Base-by-base conservation (phyloP, 768 basidiomycete species). In the Neoboletus subvelutipes region DNA sequence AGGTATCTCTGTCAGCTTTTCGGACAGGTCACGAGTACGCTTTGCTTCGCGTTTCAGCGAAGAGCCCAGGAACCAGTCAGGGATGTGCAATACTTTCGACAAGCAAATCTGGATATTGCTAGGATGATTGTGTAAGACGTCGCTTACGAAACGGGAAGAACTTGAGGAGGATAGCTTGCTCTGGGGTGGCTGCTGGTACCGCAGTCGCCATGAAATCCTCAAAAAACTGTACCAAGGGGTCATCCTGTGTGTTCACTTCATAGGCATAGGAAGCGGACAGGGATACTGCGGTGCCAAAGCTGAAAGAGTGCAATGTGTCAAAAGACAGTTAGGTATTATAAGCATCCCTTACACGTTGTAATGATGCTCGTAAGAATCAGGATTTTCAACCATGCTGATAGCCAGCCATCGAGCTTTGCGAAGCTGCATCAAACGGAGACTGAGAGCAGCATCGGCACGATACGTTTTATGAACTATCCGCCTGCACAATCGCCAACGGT, bases 31-130 rank as follows among this genome's bases (percentile, higher is more conserved):
- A 10, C 29, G 45, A 20, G 29, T 28, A 10, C 29, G 29, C 20
- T 34, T 40, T 24, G 56, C 59, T 26, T 57, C 50, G 13, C 22
- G 49, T 45, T 57, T 33, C n/a, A 29, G 7, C 18, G 28, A 54
- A 10, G 48, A 54, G 3, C 52, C 57, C 1, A 28, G 47, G 28
- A 45, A 26, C 67, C 63, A 68, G 10, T 64, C 56, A 0, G 68
- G 69, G 11, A 67, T 10, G 29, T 63, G 33, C 51, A 64, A 58
- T 28, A 70, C 69, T 69, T 13, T 17, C 40, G 17, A 34, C 33
- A 2, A 17, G 33, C 2, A 15, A 34, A 33, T 17, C 24, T 49
- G 9, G 12, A 18, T 26, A 37, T 20, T 7, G 12, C 37, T 26
- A 26, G 5, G 18, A 11, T n/a, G 45, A 28, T n/a, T 6, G 26